phyloP scores from a whole-genome alignment of 2,329 filamentous ascomycete species.

The Cladosporium sp. region DNA sequence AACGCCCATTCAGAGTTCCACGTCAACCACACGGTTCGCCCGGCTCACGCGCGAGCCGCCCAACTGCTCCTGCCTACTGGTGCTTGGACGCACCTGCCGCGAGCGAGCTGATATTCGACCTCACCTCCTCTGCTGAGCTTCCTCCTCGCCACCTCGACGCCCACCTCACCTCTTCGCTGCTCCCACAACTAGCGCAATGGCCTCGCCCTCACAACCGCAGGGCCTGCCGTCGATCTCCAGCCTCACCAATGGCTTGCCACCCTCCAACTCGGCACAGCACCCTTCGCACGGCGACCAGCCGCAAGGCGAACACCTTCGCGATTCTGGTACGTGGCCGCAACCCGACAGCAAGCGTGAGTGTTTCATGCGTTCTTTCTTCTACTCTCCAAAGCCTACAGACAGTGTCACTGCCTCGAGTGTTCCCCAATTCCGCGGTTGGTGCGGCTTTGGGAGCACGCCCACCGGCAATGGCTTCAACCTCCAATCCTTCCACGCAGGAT shows the following conservation, averaged over 20 bases:
- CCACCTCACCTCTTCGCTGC: not conserved
- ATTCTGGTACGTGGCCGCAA: constrained; percentile 33
- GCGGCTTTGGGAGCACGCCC: no score
- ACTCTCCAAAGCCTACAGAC: no score
- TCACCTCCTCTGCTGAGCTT: not conserved
- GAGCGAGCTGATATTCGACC: not conserved
- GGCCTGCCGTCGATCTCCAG: constrained; percentile 32
- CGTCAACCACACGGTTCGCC: not conserved
- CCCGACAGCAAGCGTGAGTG: constrained; percentile 34
- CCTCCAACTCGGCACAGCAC: constrained; percentile 16
- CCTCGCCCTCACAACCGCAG: constrained; percentile 19
- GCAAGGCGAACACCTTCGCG: constrained; percentile 27
- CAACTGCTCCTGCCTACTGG: not conserved
- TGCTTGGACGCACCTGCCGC: not conserved
- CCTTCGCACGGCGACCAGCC: constrained; percentile 28
- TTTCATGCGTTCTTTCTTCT: not conserved
- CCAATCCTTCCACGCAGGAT: no score
- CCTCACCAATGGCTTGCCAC: constrained; percentile 32
- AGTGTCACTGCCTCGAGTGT: not conserved
- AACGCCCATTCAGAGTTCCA: constrained; percentile 9
- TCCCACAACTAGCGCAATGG: constrained; percentile 16
- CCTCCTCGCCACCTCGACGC: not conserved
- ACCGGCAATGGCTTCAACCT: no score
- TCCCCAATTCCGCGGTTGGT: not conserved
- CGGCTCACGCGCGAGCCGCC: not conserved